phyloP scores from a whole-genome alignment of 148 eudicot genomes.

The Chenopodium suecicum region DNA sequence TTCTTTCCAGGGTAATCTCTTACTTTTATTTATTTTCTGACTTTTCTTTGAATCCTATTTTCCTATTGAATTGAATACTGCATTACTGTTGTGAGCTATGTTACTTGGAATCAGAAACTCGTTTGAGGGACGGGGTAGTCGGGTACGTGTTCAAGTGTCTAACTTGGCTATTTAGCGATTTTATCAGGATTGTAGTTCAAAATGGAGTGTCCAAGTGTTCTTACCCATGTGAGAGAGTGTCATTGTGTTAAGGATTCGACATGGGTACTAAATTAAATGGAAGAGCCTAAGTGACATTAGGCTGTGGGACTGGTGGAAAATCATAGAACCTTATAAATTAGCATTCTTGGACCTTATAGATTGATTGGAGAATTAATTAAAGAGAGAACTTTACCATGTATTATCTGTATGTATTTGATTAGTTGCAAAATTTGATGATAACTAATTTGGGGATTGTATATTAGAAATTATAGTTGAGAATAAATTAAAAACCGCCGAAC shows the following conservation, averaged over 20 bases:
- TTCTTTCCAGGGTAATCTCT: slow-evolving; percentile 71
- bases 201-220: no score
- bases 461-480: no score
- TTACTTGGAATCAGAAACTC: not conserved
- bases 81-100: not conserved
- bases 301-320: not conserved
- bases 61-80: not conserved
- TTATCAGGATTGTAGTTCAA: no score
- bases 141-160: not conserved
- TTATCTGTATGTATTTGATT: not conserved
- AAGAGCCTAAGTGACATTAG: not conserved
- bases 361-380: not conserved
- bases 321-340: not conserved
- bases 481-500: no score
- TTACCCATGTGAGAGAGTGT: no score
- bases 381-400: not conserved
- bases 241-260: no score
- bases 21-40: no score
- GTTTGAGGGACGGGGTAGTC: no score
- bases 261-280: no score
- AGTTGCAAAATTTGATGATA: not conserved
- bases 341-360: not conserved
- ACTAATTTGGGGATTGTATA: no score
- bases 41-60: not conserved
- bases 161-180: not conserved